Base-by-base conservation (phyloP, 805 yeast species). In the Ogataea nonfermentans region DNA sequence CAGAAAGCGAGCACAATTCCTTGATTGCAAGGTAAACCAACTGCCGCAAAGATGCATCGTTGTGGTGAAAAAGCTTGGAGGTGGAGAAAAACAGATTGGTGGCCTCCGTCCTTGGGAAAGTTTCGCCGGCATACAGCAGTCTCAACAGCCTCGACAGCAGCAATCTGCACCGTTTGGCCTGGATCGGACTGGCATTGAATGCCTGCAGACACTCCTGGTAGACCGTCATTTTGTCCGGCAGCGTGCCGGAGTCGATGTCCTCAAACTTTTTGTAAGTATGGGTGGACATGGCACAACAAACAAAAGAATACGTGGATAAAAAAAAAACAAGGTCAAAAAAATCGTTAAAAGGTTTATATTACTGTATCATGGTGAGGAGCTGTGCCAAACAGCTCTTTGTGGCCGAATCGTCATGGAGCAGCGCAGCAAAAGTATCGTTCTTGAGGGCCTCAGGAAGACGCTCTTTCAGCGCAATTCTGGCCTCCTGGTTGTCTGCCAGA, bases 181-280 rank as follows among this genome's bases (percentile, higher is more conserved):
- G 82, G 44, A 90, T 83, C 9, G 95, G 95, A 30, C 93, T 76
- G 48, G 90, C 87, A 68, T 90, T 91, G 75, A 93, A 93, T 45
- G 86, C 90, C 51, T 85, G 85, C 57, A 87, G 70, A 71, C 97
- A 90, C 62, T 90, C 96, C 67, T 93, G 99, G 64, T 84, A 91
- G 47, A 93, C 90, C 9, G 96, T 83, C 98, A 93, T 93, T 67
- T 90, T 90, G 67, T 93, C 98, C 41, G 95, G 95, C 52, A 76
- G 63, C 24, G 73, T 68, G 41, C 82, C 80, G 35, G 83, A 70
- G 51, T 75, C 86, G 40, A 76, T 60, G 60, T 84, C 88, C 58
- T 89, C 96, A 65, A 75, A 78, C 68, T 86, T 85, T 70, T 88
- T 89, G 67, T 86, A 88, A 31, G 84, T 71, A 51, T 72, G 79